Base-by-base conservation (phyloP, 2,329 filamentous ascomycete species). In the Zarea fungicola region DNA sequence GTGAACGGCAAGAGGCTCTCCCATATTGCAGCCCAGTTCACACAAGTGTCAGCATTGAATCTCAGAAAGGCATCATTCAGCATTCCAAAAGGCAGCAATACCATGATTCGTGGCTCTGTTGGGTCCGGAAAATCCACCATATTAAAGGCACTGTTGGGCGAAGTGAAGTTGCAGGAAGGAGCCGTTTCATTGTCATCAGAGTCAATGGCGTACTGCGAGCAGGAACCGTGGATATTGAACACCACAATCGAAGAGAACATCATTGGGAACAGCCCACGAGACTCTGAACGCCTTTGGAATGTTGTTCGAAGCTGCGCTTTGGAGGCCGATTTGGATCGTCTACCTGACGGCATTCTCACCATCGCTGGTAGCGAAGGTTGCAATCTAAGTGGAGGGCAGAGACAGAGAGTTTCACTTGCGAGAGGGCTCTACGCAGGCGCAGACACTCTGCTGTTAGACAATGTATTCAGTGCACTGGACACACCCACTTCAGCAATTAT, bases 121-220 rank as follows among this genome's bases (percentile, higher is more conserved):
- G 68, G 65, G 0, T 64, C 57, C 28, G 67, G 68, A 8, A 71
- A 70, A 44, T 63, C 62, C 0, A 63, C 62, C 3, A 49, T 68
- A 2, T 53, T 67, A 28, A 60, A 63, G 26, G 54, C 58, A 9
- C 45, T 70, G 0, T 57, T 68, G 0, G 60, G 62, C 7, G 63
- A 65, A 40, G 47, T 55, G 1, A 26, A 8, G 9, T 18, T 10
- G 5, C 10, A 13, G 8, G 6, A 32, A 3, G 42, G 42, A 28
- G 6, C 16, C 2, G 5, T 45, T 4, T 21, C 16, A 8, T 22
- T 40, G 1, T 50, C 50, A 9, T 45, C 49, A n/a, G 56, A 14
- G 3, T 16, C 34, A 21, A 19, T 41, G 7, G 28, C 46, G 3
- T 63, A 55, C 39, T 61, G 57, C 45, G 32, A 57, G 47, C 53